These are phyloP conservation scores for Pestalotiopsis sp. DNA, from an alignment of 2,329 filamentous ascomycete genomes.

Conservation along the genomic window DNA sequence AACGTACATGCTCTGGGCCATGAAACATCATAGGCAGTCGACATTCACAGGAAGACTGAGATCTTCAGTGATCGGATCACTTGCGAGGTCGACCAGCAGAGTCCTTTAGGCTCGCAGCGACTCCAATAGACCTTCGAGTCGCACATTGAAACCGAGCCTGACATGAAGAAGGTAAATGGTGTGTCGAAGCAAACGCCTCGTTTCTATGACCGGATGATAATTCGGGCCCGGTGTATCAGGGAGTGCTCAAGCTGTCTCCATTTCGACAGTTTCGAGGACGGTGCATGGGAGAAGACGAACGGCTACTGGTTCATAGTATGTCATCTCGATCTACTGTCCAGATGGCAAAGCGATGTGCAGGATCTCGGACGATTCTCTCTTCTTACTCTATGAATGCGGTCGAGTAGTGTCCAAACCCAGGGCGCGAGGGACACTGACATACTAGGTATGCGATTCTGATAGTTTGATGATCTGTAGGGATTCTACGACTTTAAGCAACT, in stretches of 20 bases:
- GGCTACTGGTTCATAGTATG: conserved; percentile 15
- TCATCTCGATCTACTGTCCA: conserved; percentile 17
- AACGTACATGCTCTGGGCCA: conserved; percentile 48
- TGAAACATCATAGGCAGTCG: conserved; percentile 53
- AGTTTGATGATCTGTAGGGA: too few species aligned
- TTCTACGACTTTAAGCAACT: too few species aligned
- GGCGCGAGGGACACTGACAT: too few species aligned
- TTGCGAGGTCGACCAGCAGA: conserved; percentile 20
- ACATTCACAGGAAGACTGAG: conserved; percentile 46
- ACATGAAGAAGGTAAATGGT: conserved; percentile 38
- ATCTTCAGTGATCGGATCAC: conserved; percentile 43
- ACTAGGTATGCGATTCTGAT: too few species aligned
- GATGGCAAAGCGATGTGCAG: conserved; percentile 24
- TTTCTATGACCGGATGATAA: conserved; percentile 43
- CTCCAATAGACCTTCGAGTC: conserved; percentile 14
- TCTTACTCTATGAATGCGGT: conserved; percentile 16
- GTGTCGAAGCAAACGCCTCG: conserved; percentile 41
- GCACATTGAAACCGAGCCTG: conserved; percentile 11
- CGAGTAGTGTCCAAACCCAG: not conserved
- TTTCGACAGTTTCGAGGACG: conserved; percentile 22
- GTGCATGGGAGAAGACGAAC: conserved; percentile 24
- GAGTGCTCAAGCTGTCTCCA: conserved; percentile 19
- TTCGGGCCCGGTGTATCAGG: not conserved
- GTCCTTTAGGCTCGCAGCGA: conserved; percentile 24
- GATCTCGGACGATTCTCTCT: conserved; percentile 13